phyloP scores from a whole-genome alignment of 768 basidiomycete species.

The Phanerochaete sordida region DNA sequence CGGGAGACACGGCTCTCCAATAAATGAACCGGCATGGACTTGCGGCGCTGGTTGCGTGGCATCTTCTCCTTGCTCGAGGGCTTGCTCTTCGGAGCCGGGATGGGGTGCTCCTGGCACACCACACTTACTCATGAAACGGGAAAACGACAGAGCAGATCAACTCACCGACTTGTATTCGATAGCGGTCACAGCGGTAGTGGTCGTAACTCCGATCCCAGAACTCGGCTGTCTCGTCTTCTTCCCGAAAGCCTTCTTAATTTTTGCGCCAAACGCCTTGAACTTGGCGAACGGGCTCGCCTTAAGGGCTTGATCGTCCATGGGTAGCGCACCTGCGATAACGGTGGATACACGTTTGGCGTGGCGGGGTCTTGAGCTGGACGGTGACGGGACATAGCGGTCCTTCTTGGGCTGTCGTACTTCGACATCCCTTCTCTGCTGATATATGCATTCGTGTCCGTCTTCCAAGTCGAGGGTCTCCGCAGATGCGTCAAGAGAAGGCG shows the following conservation, averaged over 20 bases:
- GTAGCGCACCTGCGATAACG: not conserved
- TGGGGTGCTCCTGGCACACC: slow-evolving; percentile 21
- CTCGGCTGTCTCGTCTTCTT: slow-evolving; percentile 23
- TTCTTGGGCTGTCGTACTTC: not conserved
- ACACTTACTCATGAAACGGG: not conserved
- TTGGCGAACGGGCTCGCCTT: not conserved
- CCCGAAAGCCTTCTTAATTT: slow-evolving; percentile 16
- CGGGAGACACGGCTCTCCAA: not conserved
- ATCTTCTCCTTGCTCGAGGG: not conserved
- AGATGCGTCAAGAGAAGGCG: slow-evolving; percentile 5
- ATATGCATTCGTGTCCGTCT: not conserved
- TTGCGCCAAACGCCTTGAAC: not conserved
- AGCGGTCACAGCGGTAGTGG: slow-evolving; percentile 18
- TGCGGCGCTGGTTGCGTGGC: not conserved
- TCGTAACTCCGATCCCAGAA: slow-evolving; percentile 17
- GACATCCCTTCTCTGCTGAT: not conserved
- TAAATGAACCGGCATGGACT: slow-evolving; percentile 6
- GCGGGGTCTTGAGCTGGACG: not conserved
- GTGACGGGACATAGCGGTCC: not conserved
- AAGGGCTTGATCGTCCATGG: not conserved
- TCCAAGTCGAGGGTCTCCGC: not conserved
- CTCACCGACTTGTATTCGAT: slow-evolving; percentile 25
- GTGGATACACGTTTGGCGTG: not conserved
- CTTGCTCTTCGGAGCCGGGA: slow-evolving; percentile 7
- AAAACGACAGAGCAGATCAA: not conserved